A percentile compares a stretch with the other conserved stretches of the same genome.
Conservation (phyloP, 345 rosid genomes). For the Brassica juncea region DNA sequence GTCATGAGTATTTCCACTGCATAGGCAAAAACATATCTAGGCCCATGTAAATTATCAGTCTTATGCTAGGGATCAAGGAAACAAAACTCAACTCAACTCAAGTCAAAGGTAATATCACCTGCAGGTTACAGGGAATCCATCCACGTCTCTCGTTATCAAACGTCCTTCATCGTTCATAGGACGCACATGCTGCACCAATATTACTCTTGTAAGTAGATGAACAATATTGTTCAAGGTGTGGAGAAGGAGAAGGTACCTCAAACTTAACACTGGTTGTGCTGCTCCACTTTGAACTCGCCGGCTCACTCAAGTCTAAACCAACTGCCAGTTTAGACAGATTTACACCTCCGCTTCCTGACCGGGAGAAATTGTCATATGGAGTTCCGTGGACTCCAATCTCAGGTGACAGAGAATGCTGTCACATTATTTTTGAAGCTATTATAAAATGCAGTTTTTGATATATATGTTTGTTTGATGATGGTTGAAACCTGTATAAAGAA, state of each 20-base stretch:
- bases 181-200: conserved; percentile 63
- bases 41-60: conserved; percentile 37
- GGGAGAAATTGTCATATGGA: conserved; percentile 81
- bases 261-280: conserved; percentile 83
- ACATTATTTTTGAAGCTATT: not conserved
- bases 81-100: conserved; percentile 2
- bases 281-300: conserved; percentile 81
- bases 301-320: conserved; percentile 87
- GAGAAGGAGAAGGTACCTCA: conserved; percentile 52
- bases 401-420: conserved; percentile 88
- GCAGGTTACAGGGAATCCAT: conserved; percentile 88
- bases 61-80: conserved; percentile 9
- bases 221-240: not conserved
- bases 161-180: conserved; percentile 90
- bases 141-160: conserved; percentile 73
- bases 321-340: conserved; percentile 77
- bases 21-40: conserved; percentile 42
- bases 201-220: not conserved
- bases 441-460: not conserved
- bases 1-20: conserved; percentile 79
- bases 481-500: conserved; percentile 69
- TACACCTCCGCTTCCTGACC: conserved; percentile 85
- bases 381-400: conserved; percentile 90
- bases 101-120: conserved; percentile 52
- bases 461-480: no score